A percentile compares a stretch with the other conserved stretches of the same genome.
phyloP scores from a whole-genome alignment of 2,329 filamentous ascomycete species.

The Cladosporium velox region DNA sequence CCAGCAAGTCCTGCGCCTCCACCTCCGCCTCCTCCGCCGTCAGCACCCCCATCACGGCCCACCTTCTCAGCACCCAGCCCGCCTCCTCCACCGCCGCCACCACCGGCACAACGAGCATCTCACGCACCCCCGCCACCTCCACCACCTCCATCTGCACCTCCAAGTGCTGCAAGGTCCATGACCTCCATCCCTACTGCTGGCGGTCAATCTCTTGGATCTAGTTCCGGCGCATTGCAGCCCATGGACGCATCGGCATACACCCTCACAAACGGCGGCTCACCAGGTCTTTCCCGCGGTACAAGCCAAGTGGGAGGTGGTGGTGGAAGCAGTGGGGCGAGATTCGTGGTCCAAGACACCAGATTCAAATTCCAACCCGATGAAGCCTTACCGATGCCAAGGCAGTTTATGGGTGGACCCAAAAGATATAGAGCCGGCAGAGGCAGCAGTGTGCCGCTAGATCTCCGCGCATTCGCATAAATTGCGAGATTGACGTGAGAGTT shows the following conservation, averaged over 20 bases:
- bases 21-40: conserved; percentile 40
- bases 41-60: conserved; percentile 28
- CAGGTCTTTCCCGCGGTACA: conserved; percentile 1
- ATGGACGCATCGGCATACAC: conserved; percentile 22
- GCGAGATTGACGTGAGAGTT: background rate
- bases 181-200: conserved; percentile 34
- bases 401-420: conserved; percentile 72
- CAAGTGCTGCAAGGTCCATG: conserved; percentile 18
- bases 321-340: background rate
- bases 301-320: background rate
- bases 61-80: conserved; percentile 38
- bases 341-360: conserved; percentile 72
- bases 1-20: conserved; percentile 43
- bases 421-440: conserved; percentile 88
- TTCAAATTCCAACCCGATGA: conserved; percentile 87
- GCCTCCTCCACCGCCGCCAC: conserved; percentile 32
- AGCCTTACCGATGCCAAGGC: conserved; percentile 79
- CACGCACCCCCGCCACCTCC: conserved; percentile 3
- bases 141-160: conserved; percentile 24
- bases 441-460: conserved; percentile 88
- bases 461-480: conserved; percentile 59
- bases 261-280: conserved; percentile 18
- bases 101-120: conserved; percentile 38
- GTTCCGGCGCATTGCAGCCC: conserved; percentile 13
- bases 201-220: conserved; percentile 21